These are phyloP conservation scores for Thielaviopsis punctulata DNA, from an alignment of 2,329 filamentous ascomycete species.

Conservation along the genomic window DNA sequence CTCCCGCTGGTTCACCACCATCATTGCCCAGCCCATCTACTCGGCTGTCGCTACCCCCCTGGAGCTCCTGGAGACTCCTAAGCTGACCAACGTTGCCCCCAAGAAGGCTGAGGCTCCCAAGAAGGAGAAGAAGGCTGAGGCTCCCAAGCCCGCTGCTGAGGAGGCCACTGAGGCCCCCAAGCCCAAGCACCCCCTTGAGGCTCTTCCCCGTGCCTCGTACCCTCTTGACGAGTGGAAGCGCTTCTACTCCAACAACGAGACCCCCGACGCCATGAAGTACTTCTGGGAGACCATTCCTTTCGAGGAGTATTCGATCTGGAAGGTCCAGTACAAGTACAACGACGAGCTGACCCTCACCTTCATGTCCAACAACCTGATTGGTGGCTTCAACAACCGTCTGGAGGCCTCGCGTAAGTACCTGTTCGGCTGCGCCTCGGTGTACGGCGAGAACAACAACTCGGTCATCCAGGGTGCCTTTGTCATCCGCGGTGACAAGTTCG, in stretches of 20 bases:
- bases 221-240: conserved; percentile 97
- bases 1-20: conserved; percentile 86
- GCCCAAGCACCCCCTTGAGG: conserved; percentile 90
- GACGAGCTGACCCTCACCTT: conserved; percentile 92
- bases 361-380: conserved; percentile 98
- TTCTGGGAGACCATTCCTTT: conserved; percentile 96
- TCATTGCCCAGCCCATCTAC: conserved; percentile 86
- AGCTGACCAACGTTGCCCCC: conserved; percentile 51
- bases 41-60: conserved; percentile 59
- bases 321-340: conserved; percentile 96
- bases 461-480: conserved; percentile 88
- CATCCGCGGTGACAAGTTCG: conserved; percentile 75
- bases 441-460: conserved; percentile 74
- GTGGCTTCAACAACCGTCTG: conserved; percentile 93
- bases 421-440: conserved; percentile 82
- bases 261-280: conserved; percentile 72
- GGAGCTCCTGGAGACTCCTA: conserved; percentile 67
- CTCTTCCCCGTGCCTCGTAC: conserved; percentile 62
- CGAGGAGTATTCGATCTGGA: conserved; percentile 92
- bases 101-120: conserved; percentile 64
- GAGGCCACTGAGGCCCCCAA: conserved; percentile 49
- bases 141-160: conserved; percentile 25
- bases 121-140: conserved; percentile 21
- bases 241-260: conserved; percentile 93
- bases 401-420: conserved; percentile 97